Percentiles rank a stretch among this genome's conserved stretches.
Conservation (phyloP, 192 early-diverging fungal genomes). For the Podila epicladia region DNA sequence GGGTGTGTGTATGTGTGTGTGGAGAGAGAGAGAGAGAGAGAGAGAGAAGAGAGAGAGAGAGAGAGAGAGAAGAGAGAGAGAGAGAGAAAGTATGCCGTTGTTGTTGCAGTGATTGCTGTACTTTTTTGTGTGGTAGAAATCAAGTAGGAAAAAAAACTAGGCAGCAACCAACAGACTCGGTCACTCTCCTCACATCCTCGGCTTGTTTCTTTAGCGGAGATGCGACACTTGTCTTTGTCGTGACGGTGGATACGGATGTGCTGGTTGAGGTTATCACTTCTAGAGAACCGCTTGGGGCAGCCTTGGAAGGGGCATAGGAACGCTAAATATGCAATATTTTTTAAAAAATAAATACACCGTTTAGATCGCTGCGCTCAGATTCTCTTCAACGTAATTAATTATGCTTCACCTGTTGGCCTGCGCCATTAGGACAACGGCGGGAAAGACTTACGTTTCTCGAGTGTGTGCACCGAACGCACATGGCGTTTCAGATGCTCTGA, state of each 20-base stretch:
- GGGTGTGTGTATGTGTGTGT: too few species aligned
- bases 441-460: slow-evolving; percentile 65
- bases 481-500: slow-evolving; percentile 71
- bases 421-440: neutral
- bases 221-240: slow-evolving; percentile 24
- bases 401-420: neutral
- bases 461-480: slow-evolving; percentile 65
- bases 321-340: slow-evolving; percentile 32
- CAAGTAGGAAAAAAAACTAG: neutral
- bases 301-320: slow-evolving; percentile 56
- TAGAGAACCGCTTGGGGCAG: slow-evolving; percentile 62
- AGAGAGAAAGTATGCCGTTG: too few species aligned
- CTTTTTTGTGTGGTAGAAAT: neutral
- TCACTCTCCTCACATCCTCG: neutral
- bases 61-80: too few species aligned
- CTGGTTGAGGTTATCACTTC: slow-evolving; percentile 66
- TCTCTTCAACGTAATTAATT: neutral
- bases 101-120: neutral
- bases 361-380: neutral
- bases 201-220: neutral
- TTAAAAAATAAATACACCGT: neutral
- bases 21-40: too few species aligned
- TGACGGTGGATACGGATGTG: slow-evolving; percentile 64
- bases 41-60: too few species aligned
- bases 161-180: neutral